A percentile compares a stretch with the other conserved stretches of the same genome.
phyloP scores from a whole-genome alignment of 1,284 basidiomycete genomes.

The Ustilago nuda region DNA sequence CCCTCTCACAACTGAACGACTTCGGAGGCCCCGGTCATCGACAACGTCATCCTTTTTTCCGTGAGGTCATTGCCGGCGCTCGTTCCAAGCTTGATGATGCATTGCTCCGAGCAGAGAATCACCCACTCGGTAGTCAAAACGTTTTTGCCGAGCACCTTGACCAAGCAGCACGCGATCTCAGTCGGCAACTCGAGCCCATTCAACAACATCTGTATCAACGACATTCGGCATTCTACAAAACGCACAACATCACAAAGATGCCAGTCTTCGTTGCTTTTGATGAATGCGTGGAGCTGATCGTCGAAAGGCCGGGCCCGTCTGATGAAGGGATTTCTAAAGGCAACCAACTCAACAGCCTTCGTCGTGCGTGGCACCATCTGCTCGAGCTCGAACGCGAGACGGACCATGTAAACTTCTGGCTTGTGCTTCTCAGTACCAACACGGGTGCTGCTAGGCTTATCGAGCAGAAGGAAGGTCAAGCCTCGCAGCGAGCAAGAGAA shows the following conservation, averaged over 20 bases:
- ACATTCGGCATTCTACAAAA: not conserved
- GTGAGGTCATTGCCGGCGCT: not conserved
- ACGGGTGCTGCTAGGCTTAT: slow-evolving; percentile 17
- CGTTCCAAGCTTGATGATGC: not conserved
- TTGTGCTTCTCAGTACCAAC: slow-evolving; percentile 26
- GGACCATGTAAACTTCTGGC: slow-evolving; percentile 14
- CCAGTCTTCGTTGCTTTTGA: slow-evolving; percentile 26
- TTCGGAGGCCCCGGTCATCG: not conserved
- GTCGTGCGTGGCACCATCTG: slow-evolving; percentile 22
- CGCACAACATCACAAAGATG: not conserved
- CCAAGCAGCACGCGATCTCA: not conserved
- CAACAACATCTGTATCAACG: not conserved
- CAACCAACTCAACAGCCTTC: slow-evolving; percentile 3
- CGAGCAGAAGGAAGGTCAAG: not conserved
- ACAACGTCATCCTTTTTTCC: not conserved
- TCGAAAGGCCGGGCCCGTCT: not conserved
- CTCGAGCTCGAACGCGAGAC: not conserved
- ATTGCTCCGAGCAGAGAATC: not conserved
- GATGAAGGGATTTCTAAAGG: not conserved
- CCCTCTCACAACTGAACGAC: not conserved
- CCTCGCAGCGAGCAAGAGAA: not conserved
- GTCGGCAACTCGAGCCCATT: not conserved
- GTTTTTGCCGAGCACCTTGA: not conserved
- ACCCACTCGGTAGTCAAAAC: not conserved
- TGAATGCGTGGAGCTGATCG: slow-evolving; percentile 27